Evolutionary conservation across 1,139 yeast genomes (phyloP), one percentile per base, ranked within the genome.

Genomic region (Saccharomycopsis phalli): DNA sequence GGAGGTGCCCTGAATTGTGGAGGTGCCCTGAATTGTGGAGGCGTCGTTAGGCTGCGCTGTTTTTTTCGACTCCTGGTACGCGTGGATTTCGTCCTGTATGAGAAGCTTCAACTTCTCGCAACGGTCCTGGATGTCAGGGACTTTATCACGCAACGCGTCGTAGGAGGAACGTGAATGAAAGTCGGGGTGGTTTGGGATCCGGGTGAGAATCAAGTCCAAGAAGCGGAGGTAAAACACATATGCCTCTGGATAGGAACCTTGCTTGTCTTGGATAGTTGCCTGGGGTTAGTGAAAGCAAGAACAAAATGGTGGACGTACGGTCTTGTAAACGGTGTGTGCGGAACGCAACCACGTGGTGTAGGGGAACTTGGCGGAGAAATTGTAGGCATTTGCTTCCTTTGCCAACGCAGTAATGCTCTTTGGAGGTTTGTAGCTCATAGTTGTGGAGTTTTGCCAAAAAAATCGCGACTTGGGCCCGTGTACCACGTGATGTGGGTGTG

Each of bases 141-240:
- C 35, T 18, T 42, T 39, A n/a, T 27, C 37, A 17, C 14, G 16
- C 28, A 41, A 34, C 7, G 27, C 30, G 3, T 18, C 14, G 21
- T 36, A 41, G 4, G 41, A 40, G 2, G 47, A 44, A 8, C 46
- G 27, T 13, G 36, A 21, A 6, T 28, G 32, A 18, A 42, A 42
- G 13, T 36, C 31, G 10, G 43, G 44, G 29, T 42, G 46, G 4
- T 30, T n/a, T 4, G 46, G 48, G 16, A 45, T 42, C 11, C 23
- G 29, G 11, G 31, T 21, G 11, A 38, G 18, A 14, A 45, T 39
- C 25, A 45, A 35, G 32, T 40, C 40, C 4, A 34, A 17, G 23
- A 42, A 45, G 14, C 48, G 37, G 6, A 36, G 26, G 22, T 45
- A 45, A 10, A 37, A 37, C 6, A 45, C 35, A 29, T 39, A 45